Conservation (phyloP, 2,329 filamentous ascomycete genomes). For the Clarireedia monteithiana region DNA sequence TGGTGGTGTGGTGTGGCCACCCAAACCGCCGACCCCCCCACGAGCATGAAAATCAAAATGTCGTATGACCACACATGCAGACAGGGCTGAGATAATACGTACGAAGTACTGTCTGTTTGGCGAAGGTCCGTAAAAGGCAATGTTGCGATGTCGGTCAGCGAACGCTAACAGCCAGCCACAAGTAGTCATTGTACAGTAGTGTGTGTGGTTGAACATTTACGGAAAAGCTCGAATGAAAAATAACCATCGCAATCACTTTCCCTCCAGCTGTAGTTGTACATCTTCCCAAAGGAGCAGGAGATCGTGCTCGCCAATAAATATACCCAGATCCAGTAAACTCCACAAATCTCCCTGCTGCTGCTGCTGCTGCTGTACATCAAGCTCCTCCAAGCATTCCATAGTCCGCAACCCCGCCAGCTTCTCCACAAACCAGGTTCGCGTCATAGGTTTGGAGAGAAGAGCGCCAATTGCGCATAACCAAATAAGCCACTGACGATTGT, state of each 20-base stretch:
- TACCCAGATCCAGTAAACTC: background rate
- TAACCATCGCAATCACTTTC: background rate
- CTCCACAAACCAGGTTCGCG: slow-evolving; percentile 3
- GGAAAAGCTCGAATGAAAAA: background rate
- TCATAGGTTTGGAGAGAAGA: background rate
- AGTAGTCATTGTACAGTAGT: no score
- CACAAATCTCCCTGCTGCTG: background rate
- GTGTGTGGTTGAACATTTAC: background rate
- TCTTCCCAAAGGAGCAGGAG: slow-evolving; percentile 1
- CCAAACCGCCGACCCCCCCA: background rate
- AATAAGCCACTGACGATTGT: background rate
- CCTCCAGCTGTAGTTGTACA: background rate
- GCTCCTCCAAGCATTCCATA: background rate
- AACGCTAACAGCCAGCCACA: no score
- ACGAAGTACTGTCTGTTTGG: no score
- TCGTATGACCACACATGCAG: background rate
- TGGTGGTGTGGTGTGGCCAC: background rate
- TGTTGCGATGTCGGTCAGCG: no score
- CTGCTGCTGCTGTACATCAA: background rate
- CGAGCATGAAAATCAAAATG: background rate
- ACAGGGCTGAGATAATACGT: no score
- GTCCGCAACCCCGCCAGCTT: background rate
- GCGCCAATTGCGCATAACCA: slow-evolving; percentile 6
- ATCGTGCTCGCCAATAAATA: background rate
- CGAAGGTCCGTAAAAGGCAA: no score